A percentile compares a stretch with the other conserved stretches of the same genome.
These are phyloP conservation scores for Hemerocallis citrina DNA, from an alignment of 106 monocot species.

Conservation along the genomic window DNA sequence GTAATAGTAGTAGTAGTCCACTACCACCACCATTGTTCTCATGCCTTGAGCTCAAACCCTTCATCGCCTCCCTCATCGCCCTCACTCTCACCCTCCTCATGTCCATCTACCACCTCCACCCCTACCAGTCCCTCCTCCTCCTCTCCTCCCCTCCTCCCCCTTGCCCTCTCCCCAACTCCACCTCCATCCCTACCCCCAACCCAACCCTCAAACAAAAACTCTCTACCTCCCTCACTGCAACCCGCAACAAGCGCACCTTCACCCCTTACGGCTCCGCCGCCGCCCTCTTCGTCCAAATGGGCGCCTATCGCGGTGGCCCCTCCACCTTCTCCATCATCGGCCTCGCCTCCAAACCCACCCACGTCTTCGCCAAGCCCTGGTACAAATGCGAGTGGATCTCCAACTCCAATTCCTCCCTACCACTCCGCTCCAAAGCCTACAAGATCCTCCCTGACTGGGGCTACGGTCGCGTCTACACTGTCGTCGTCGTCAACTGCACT, in stretches of 20 bases:
- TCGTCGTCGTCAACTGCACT: slow-evolving; percentile 93
- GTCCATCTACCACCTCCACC: slow-evolving; percentile 70
- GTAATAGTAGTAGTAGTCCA: no score
- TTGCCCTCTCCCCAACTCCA: no score
- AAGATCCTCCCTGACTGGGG: slow-evolving; percentile 94
- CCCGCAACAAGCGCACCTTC: slow-evolving; percentile 62
- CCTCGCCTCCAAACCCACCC: slow-evolving; percentile 87
- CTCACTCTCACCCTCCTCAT: slow-evolving; percentile 44
- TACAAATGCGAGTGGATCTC: slow-evolving; percentile 90
- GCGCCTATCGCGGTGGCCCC: slow-evolving; percentile 81
- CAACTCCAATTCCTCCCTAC: slow-evolving; percentile 16
- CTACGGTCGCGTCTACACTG: slow-evolving; percentile 91
- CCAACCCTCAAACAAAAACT: slow-evolving; percentile 10
- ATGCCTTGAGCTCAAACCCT: slow-evolving; percentile 62
- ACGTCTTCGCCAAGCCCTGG: slow-evolving; percentile 85
- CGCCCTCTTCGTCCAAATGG: slow-evolving; percentile 87
- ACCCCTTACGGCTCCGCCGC: slow-evolving; percentile 76
- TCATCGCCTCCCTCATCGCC: slow-evolving; percentile 47
- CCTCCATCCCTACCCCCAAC: no score
- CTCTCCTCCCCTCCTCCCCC: slow-evolving; percentile 23
- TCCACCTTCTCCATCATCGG: slow-evolving; percentile 69
- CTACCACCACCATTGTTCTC: no score
- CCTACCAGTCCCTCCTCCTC: slow-evolving; percentile 44
- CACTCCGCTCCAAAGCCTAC: slow-evolving; percentile 50
- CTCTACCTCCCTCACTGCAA: not conserved